Base-by-base conservation (phyloP, 1,139 yeast genomes). In the Kodamaea ohmeri region DNA sequence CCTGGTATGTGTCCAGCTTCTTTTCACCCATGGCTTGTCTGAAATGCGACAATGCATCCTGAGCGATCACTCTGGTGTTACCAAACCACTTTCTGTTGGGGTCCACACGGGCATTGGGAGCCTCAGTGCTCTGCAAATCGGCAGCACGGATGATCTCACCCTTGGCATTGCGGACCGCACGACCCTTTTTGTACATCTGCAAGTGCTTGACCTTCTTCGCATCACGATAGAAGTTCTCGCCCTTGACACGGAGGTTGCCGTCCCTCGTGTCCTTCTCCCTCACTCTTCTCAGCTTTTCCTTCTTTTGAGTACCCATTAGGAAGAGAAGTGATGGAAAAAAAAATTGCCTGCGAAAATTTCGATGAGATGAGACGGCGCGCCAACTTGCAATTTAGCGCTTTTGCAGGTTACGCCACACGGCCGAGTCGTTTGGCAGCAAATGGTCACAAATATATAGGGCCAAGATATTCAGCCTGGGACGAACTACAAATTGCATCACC, bases 71-170 rank as follows among this genome's bases (percentile, higher is more conserved):
- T 55, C 98, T 78, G 19, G 98, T 89, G 63, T 89, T 92, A 38
- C 97, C 97, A 58, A 92, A 94, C 98, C 98, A 92, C 55, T 92
- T 80, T 59, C 96, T 78, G 61, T 92, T 90, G 4, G 98, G 98
- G 57, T 88, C 96, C 33, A 92, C 95, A 49, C 98, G 74, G 1
- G 97, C 98, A 47, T 73, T 79, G 14, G 97, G 97, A 24, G 87
- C 74, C 48, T 89, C 94, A 3, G 89, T 80, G 49, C 87, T 83
- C 61, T 92, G 98, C 45, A 90, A 76, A 26, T 80, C 83, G 14
- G 97, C 97, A 33, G 96, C 96, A 56, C 78, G 74, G 38, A 88
- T 74, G 42, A 90, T 75, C 30, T 89, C 96, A 54, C 98, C 98
- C 44, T 77, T 73, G 38, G 89, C 88, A 60, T 89, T 88, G 50